phyloP scores from a whole-genome alignment of 2,329 filamentous ascomycete genomes.

The Cladosporium sp. region DNA sequence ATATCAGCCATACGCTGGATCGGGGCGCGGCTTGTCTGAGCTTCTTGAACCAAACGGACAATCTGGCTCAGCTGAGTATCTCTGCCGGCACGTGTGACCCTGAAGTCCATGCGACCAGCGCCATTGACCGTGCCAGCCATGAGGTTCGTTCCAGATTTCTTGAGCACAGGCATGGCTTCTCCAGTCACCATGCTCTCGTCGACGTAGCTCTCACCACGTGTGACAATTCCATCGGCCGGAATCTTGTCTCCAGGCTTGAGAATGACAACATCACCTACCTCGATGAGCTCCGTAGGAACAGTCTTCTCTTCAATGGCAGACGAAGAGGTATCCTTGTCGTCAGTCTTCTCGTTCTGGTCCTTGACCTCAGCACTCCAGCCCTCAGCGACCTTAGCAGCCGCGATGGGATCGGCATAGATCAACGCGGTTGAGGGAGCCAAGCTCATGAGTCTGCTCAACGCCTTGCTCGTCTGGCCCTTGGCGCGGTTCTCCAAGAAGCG shows the following conservation, averaged over 20 bases:
- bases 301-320: conserved; percentile 75
- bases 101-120: conserved; percentile 86
- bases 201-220: conserved; percentile 86
- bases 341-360: conserved; percentile 48
- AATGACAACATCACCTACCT: conserved; percentile 91
- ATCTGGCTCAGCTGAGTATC: conserved; percentile 98
- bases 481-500: conserved; percentile 91
- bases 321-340: conserved; percentile 48
- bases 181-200: conserved; percentile 99
- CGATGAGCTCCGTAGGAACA: conserved; percentile 92
- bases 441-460: conserved; percentile 91
- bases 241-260: conserved; percentile 95
- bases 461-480: conserved; percentile 94
- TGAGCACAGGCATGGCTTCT: conserved; percentile 92
- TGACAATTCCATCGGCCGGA: conserved; percentile 85
- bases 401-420: conserved; percentile 92
- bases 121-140: conserved; percentile 97
- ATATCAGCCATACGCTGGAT: conserved; percentile 92
- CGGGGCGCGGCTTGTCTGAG: conserved; percentile 89
- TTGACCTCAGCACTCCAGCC: conserved; percentile 59
- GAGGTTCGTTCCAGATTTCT: conserved; percentile 74
- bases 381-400: conserved; percentile 86
- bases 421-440: conserved; percentile 94
- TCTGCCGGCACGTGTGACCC: conserved; percentile 86
- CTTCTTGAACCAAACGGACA: conserved; percentile 96